Evolutionary conservation across 2,329 filamentous ascomycete species (phyloP), one percentile per base, ranked within the genome.

Genomic region (Claviceps sp.): DNA sequence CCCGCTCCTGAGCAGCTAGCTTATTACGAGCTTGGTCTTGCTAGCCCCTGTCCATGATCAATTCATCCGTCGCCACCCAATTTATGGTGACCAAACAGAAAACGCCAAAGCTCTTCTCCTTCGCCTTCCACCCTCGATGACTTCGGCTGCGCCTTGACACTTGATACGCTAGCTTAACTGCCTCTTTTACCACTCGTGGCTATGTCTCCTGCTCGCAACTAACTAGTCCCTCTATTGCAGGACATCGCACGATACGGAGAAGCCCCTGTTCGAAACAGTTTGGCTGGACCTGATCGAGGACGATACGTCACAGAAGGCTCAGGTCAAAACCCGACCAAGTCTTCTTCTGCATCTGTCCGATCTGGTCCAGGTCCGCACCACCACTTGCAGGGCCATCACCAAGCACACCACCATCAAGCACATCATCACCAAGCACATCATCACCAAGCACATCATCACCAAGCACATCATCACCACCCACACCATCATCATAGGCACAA

Each of bases 171-270:
- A 37, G 24, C 20, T 4, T 13, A 1, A 26, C 9, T 36, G 18
- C 0, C 7, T 18, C 22, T 30, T 30, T 13, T 43, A 14, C 34
- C 6, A n/a, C 14, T 14, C 13, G 41, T 40, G 24, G 14, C 34
- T 38, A 11, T 22, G n/a, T 44, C 20, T 26, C 13, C 18, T 6
- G 30, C 20, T 42, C 4, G 7, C 26, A 45, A 34, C 49, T 51
- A 51, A 54, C 30, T 43, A 13, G 18, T 45, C 40, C 11, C 46
- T 43, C 20, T 43, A 41, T 55, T 54, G 22, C 58, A 85, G 81
- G 86, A 90, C 63, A 87, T 89, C 61, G 80, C 79, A 46, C 79
- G 82, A 57, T 87, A 84, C 69, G 87, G 86, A 54, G 85, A 89
- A 67, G 85, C 86, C 45, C 87, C 86, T 34, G 82, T 90, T 50